Evolutionary conservation across 2,329 filamentous ascomycete genomes (phyloP).

Genomic region (Colletotrichum abscissum): DNA sequence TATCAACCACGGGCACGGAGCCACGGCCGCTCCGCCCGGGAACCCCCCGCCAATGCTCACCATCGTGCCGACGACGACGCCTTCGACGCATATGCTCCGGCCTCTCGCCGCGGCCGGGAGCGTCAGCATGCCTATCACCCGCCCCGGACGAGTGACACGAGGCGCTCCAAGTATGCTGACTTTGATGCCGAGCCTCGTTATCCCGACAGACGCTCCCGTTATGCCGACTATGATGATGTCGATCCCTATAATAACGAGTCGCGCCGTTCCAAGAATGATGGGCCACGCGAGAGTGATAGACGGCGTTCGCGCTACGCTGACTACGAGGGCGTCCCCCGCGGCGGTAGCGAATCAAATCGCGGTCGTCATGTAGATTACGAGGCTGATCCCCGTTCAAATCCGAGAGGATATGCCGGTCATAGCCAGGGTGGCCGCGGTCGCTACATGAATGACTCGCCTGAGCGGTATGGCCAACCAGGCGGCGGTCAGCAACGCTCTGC

Average conservation of each 20-base stretch:
- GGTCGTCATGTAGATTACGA: not conserved
- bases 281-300: not conserved
- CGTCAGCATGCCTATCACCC: constrained; percentile 31
- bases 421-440: constrained; percentile 16
- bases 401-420: not conserved
- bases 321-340: not conserved
- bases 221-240: constrained; percentile 11
- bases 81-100: constrained; percentile 9
- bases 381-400: not conserved
- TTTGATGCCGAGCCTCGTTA: constrained; percentile 14
- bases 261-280: not conserved
- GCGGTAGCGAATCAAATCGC: not conserved
- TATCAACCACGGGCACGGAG: constrained; percentile 11
- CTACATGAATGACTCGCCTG: constrained; percentile 13
- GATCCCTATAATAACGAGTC: not conserved
- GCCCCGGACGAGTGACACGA: constrained; percentile 34
- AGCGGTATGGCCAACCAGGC: constrained; percentile 4
- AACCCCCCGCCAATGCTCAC: not conserved
- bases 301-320: constrained; percentile 5
- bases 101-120: constrained; percentile 22
- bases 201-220: constrained; percentile 1
- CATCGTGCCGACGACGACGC: constrained; percentile 6
- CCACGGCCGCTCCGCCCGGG: constrained; percentile 8
- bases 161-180: constrained; percentile 24
- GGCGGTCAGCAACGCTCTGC: constrained; percentile 2